phyloP scores from a whole-genome alignment of 495 filamentous ascomycete species.

The Diplogelasinospora grovesii region DNA sequence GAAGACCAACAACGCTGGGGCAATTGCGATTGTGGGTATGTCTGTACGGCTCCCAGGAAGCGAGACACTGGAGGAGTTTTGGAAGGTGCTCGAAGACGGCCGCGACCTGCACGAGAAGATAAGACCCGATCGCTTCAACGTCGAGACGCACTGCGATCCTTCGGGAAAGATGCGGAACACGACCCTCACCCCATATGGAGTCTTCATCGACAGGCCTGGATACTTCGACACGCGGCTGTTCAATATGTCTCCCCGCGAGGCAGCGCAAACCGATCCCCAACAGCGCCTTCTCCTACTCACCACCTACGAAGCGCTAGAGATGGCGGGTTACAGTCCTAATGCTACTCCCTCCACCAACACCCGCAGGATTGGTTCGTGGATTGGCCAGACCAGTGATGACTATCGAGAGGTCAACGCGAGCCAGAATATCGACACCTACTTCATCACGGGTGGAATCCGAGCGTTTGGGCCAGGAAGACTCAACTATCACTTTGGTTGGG shows the following conservation, averaged over 20 bases:
- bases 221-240: conserved; percentile 74
- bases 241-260: conserved; percentile 83
- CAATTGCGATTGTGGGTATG: conserved; percentile 59
- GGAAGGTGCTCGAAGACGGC: conserved; percentile 56
- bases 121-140: conserved; percentile 63
- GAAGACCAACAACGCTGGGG: background rate
- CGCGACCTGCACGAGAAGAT: conserved; percentile 44
- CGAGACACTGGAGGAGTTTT: conserved; percentile 50
- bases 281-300: conserved; percentile 69
- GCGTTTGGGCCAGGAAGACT: conserved; percentile 54
- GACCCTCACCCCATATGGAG: conserved; percentile 64
- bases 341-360: conserved; percentile 65
- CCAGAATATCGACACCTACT: conserved; percentile 76
- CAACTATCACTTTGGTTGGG: conserved; percentile 38
- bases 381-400: conserved; percentile 76
- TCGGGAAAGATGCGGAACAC: conserved; percentile 63
- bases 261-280: conserved; percentile 70
- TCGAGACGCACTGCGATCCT: conserved; percentile 62
- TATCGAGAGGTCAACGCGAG: conserved; percentile 71
- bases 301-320: conserved; percentile 78
- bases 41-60: conserved; percentile 57
- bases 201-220: conserved; percentile 69
- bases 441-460: conserved; percentile 68
- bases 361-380: conserved; percentile 77
- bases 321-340: conserved; percentile 70